phyloP scores from a whole-genome alignment of 257 asterid species.

The Fraxinus excelsior region DNA sequence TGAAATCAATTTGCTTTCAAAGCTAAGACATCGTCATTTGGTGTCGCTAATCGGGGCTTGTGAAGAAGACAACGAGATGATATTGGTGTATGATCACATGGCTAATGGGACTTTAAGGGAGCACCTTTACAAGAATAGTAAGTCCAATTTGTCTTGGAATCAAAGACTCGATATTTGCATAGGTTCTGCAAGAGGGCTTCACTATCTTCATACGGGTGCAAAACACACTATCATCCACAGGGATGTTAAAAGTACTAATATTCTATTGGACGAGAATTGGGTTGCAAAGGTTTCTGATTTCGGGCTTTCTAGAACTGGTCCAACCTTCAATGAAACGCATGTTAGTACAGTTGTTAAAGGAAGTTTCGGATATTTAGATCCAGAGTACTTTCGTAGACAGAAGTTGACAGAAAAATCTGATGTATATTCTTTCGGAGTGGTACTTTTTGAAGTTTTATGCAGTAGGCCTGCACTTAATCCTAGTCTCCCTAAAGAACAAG shows the following conservation, averaged over 20 bases:
- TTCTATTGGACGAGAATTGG: constrained; percentile 47
- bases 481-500: constrained; percentile 45
- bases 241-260: constrained; percentile 51
- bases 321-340: constrained; percentile 34
- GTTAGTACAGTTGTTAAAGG: constrained; percentile 55
- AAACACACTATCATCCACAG: constrained; percentile 47
- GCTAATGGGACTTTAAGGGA: constrained; percentile 51
- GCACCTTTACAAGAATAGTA: constrained; percentile 36
- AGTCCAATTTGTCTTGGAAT: constrained; percentile 36
- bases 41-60: constrained; percentile 54
- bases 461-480: constrained; percentile 47
- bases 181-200: constrained; percentile 55
- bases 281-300: constrained; percentile 54
- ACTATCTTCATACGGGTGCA: constrained; percentile 56
- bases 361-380: constrained; percentile 54
- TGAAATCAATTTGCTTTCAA: constrained; percentile 46
- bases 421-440: constrained; percentile 53
- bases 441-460: constrained; percentile 42
- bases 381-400: constrained; percentile 49
- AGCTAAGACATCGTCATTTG: constrained; percentile 46
- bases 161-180: constrained; percentile 46
- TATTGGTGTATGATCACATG: constrained; percentile 50
- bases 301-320: constrained; percentile 48
- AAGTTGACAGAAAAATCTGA: constrained; percentile 54
- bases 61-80: constrained; percentile 48